Conservation (phyloP, 2,329 filamentous ascomycete genomes). For the Fusarium piperis region DNA sequence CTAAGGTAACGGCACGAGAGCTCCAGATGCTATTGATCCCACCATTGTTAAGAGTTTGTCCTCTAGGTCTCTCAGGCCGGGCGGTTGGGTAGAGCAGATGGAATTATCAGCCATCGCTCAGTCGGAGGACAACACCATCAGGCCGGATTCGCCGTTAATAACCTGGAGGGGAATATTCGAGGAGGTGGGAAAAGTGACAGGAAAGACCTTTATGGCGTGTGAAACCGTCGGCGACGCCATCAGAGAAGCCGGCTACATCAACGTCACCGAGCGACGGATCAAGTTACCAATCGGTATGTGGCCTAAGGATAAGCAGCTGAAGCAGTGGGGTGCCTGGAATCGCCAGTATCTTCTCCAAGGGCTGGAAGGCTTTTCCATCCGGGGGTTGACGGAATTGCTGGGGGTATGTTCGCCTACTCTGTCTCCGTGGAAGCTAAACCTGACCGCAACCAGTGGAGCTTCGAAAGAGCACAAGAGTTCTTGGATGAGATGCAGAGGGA, state of each 20-base stretch:
- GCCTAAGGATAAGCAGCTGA: background rate
- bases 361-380: background rate
- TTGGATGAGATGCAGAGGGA: background rate
- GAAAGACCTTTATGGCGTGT: background rate
- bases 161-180: background rate
- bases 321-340: background rate
- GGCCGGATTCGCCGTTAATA: background rate
- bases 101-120: background rate
- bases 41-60: background rate
- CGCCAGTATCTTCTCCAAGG: background rate
- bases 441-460: background rate
- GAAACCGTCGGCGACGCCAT: background rate
- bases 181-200: background rate
- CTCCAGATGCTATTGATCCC: background rate
- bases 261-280: background rate
- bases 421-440: background rate
- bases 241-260: background rate
- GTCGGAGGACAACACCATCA: background rate
- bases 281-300: background rate
- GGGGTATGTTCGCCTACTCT: background rate
- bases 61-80: background rate
- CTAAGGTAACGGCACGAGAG: background rate
- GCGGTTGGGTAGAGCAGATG: background rate
- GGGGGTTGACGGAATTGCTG: background rate
- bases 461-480: background rate